Conservation (phyloP, 1,139 yeast genomes). For the Saccharomyces uvarum region DNA sequence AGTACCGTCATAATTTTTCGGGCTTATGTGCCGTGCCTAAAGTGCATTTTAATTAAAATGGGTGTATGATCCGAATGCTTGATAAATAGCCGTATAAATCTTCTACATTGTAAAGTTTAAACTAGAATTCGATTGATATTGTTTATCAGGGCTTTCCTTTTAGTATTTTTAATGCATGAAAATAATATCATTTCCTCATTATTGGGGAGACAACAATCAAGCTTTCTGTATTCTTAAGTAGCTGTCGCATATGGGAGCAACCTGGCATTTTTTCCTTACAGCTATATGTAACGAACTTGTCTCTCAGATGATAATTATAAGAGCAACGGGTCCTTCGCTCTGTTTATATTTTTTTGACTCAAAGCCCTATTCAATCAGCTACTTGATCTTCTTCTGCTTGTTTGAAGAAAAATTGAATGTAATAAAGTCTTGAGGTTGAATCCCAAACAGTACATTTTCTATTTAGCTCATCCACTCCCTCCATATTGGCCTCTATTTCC, state of each 20-base stretch:
- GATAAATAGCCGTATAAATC: not conserved
- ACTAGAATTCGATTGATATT: not conserved
- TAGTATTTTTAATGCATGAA: not conserved
- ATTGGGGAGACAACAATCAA: not conserved
- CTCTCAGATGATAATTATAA: not conserved
- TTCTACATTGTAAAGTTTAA: not conserved
- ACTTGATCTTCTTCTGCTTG: not conserved
- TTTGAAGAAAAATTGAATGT: constrained; percentile 24
- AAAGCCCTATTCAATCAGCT: not conserved
- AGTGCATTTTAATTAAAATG: not conserved
- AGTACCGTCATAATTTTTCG: not conserved
- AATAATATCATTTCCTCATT: not conserved
- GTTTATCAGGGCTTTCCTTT: not conserved
- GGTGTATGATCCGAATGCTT: not conserved
- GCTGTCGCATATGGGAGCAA: not conserved
- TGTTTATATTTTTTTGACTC: not conserved
- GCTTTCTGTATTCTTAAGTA: not conserved
- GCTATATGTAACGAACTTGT: not conserved
- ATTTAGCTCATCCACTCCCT: constrained; percentile 22
- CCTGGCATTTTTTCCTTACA: no score
- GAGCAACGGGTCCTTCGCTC: no score
- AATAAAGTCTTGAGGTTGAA: constrained; percentile 13
- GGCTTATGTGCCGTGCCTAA: not conserved
- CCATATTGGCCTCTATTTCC: constrained; percentile 2
- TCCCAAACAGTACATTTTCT: constrained; percentile 26